phyloP scores from a whole-genome alignment of 768 basidiomycete species.

The Holtermannia corniformis region DNA sequence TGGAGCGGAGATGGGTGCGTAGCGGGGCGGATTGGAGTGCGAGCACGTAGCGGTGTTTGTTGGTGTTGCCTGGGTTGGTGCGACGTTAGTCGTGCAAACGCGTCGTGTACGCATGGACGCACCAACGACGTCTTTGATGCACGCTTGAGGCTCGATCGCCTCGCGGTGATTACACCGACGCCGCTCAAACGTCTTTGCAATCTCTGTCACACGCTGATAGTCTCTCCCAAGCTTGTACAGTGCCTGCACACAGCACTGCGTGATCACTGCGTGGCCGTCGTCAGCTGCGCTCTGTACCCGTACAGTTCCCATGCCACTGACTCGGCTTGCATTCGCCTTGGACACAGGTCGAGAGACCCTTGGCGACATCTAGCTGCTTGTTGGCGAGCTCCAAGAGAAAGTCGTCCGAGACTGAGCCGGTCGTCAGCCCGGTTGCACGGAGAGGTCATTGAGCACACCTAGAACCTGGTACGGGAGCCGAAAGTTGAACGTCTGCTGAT shows the following conservation, averaged over 20 bases:
- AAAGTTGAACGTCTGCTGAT: constrained; percentile 78
- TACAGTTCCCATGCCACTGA: constrained; percentile 46
- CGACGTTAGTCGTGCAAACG: neutral
- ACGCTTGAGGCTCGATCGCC: constrained; percentile 70
- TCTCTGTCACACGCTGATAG: constrained; percentile 66
- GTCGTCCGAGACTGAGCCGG: constrained; percentile 63
- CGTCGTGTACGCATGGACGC: constrained; percentile 50
- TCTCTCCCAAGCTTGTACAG: constrained; percentile 73
- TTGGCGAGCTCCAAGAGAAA: constrained; percentile 63
- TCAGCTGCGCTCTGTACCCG: neutral
- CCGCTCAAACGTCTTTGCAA: constrained; percentile 88
- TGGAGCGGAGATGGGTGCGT: constrained; percentile 55
- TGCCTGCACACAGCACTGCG: constrained; percentile 92
- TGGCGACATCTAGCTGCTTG: constrained; percentile 63
- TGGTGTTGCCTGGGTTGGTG: constrained; percentile 44
- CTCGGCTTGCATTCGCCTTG: constrained; percentile 87
- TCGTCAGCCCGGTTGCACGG: constrained; percentile 3
- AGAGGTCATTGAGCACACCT: constrained; percentile 46
- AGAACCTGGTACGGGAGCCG: constrained; percentile 89
- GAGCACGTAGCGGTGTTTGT: constrained; percentile 86
- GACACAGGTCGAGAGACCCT: constrained; percentile 64
- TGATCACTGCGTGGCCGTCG: constrained; percentile 65
- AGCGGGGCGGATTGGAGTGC: constrained; percentile 72
- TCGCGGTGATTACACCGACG: constrained; percentile 91
- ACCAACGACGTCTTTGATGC: constrained; percentile 74